Evolutionary conservation across 2,329 filamentous ascomycete genomes (phyloP).

Genomic region (Microdochium nivale): DNA sequence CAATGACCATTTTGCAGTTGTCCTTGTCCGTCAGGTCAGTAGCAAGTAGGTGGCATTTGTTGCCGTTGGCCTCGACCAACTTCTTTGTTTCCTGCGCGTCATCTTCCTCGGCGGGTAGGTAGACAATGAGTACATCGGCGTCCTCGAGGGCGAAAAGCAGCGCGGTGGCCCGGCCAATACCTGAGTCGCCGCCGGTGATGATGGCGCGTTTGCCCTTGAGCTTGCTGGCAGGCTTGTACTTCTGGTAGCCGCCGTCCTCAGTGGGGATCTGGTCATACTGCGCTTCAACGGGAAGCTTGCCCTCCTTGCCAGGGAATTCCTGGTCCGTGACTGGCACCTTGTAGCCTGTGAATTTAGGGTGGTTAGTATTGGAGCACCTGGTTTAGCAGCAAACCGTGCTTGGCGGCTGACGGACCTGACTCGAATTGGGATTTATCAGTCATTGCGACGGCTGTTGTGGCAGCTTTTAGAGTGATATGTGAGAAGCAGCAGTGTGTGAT

Average conservation of each 20-base stretch:
- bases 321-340: conserved; percentile 30
- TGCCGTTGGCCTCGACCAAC: conserved; percentile 57
- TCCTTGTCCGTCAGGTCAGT: conserved; percentile 56
- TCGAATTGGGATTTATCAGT: conserved; percentile 10
- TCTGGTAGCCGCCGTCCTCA: conserved; percentile 56
- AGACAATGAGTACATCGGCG: conserved; percentile 63
- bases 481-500: neutral
- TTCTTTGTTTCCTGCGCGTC: conserved; percentile 70
- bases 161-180: conserved; percentile 69
- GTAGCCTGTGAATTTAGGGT: conserved; percentile 19
- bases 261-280: conserved; percentile 58
- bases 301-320: conserved; percentile 32
- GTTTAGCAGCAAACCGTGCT: neutral
- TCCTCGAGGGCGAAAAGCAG: conserved; percentile 77
- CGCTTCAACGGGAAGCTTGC: conserved; percentile 45
- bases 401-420: conserved; percentile 4
- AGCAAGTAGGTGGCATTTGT: conserved; percentile 54
- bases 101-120: conserved; percentile 66
- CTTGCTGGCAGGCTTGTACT: conserved; percentile 69
- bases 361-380: neutral
- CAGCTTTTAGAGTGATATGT: neutral
- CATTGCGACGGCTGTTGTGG: neutral
- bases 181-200: conserved; percentile 74
- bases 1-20: conserved; percentile 62
- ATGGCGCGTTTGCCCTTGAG: conserved; percentile 66